A percentile compares a stretch with the other conserved stretches of the same genome.
These are phyloP conservation scores for Stylosanthes scabra DNA, from an alignment of 331 rosid genomes.

Conservation along the genomic window DNA sequence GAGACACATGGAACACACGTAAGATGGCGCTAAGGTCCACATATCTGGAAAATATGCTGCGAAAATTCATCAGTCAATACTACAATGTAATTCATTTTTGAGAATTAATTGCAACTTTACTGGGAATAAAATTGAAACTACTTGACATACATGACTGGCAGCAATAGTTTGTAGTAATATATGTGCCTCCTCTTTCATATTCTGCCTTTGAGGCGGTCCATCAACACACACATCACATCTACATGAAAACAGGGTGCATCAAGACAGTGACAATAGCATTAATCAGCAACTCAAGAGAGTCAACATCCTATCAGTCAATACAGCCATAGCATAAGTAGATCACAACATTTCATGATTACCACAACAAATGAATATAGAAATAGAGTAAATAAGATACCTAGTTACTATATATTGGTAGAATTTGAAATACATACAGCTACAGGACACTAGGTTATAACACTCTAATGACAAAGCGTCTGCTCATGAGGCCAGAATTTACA, in stretches of 20 bases:
- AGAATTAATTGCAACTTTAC: conserved; percentile 13
- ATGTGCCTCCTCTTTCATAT: conserved; percentile 79
- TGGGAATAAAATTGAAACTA: conserved; percentile 34
- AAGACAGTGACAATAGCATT: conserved; percentile 25
- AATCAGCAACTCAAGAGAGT: conserved; percentile 8
- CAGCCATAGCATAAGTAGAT: background rate
- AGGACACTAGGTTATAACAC: no score
- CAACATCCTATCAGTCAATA: conserved; percentile 13
- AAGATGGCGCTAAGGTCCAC: conserved; percentile 22
- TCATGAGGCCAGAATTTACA: conserved; percentile 42
- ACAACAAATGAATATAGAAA: conserved; percentile 25
- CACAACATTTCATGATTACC: conserved; percentile 14
- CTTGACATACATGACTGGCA: conserved; percentile 58
- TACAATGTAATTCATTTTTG: conserved; percentile 21
- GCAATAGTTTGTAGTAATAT: conserved; percentile 66
- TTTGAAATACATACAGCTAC: conserved; percentile 9
- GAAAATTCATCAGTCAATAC: conserved; percentile 14
- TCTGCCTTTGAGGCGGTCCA: conserved; percentile 78
- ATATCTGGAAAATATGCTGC: conserved; percentile 29
- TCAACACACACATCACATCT: conserved; percentile 88
- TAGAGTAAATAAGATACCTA: conserved; percentile 20
- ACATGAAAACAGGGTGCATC: conserved; percentile 35
- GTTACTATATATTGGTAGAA: conserved; percentile 4
- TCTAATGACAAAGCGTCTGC: no score
- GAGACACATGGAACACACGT: background rate